Conservation (phyloP, 495 filamentous ascomycete species). For the Penicillium angulare region DNA sequence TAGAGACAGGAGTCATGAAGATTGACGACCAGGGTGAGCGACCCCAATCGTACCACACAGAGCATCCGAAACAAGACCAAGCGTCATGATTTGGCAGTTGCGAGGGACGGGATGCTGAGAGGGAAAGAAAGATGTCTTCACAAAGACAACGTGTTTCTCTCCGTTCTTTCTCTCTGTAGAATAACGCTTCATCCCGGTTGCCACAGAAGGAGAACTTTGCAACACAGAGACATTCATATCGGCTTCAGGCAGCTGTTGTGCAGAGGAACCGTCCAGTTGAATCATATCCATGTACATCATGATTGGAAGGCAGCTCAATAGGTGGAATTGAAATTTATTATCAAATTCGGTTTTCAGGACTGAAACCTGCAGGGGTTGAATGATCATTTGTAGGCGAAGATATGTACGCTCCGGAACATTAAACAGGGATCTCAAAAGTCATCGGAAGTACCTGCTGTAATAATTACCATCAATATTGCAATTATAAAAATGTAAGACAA, state of each 20-base stretch:
- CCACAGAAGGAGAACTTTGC: not conserved
- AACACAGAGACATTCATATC: not conserved
- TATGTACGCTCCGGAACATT: not conserved
- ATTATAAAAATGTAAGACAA: no score
- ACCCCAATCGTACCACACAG: constrained; percentile 4
- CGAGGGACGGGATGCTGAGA: constrained; percentile 6
- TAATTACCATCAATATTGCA: no score
- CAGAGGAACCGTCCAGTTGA: constrained; percentile 21
- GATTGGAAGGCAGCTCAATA: constrained; percentile 14
- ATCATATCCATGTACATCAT: constrained; percentile 32
- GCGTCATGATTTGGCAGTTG: constrained; percentile 20
- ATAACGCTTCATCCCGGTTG: no score
- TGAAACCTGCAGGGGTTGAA: not conserved
- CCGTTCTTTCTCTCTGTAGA: not conserved
- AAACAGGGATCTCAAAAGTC: not conserved
- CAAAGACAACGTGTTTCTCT: not conserved
- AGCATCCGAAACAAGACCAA: constrained; percentile 1
- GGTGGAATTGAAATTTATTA: constrained; percentile 20
- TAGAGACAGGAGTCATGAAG: constrained; percentile 10
- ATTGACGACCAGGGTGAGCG: not conserved
- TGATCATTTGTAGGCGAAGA: not conserved
- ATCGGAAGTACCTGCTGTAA: no score
- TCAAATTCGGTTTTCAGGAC: constrained; percentile 7
- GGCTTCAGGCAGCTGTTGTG: constrained; percentile 18
- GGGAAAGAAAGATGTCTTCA: not conserved